A percentile compares a stretch with the other conserved stretches of the same genome.
phyloP scores from a whole-genome alignment of 306 rosid species.

The Rosa lucieae region DNA sequence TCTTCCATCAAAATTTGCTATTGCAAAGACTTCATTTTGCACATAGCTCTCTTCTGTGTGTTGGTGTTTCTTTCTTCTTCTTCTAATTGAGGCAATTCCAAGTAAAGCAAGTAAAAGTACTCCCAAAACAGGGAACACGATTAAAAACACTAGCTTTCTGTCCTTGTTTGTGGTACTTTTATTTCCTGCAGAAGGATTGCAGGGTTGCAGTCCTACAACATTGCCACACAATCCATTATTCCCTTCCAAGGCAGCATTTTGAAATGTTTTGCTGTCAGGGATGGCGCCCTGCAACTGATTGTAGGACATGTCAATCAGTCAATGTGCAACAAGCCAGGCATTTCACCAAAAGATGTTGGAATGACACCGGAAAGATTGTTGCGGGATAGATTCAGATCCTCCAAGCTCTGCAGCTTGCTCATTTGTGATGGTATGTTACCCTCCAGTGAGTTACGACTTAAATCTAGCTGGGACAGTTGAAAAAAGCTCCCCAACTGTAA shows the following conservation, averaged over 20 bases:
- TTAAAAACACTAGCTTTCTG: neutral
- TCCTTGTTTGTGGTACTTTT: neutral
- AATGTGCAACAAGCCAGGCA: neutral
- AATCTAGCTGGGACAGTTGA: slow-evolving; percentile 12
- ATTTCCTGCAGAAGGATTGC: neutral
- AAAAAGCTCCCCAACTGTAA: slow-evolving; percentile 6
- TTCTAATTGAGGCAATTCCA: too few relatives aligned
- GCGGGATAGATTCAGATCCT: slow-evolving; percentile 9
- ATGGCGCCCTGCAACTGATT: slow-evolving; percentile 21
- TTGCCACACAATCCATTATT: slow-evolving; percentile 23
- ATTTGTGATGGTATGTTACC: slow-evolving; percentile 8
- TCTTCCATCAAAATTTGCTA: slow-evolving; percentile 18
- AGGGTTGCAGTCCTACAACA: slow-evolving; percentile 18
- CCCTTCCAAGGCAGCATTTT: slow-evolving; percentile 1
- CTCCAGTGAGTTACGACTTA: slow-evolving; percentile 5
- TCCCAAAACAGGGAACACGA: neutral
- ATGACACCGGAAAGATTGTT: slow-evolving; percentile 14
- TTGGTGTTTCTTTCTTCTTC: neutral
- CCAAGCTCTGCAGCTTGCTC: slow-evolving; percentile 19
- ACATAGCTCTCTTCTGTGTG: neutral
- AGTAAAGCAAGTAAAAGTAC: neutral
- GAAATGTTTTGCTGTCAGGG: slow-evolving; percentile 20
- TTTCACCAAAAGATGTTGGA: slow-evolving; percentile 3
- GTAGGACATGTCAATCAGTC: slow-evolving; percentile 2
- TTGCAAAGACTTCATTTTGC: neutral